These are phyloP conservation scores for Pezicula rhizophila DNA, from an alignment of 2,329 filamentous ascomycete species.

Conservation along the genomic window DNA sequence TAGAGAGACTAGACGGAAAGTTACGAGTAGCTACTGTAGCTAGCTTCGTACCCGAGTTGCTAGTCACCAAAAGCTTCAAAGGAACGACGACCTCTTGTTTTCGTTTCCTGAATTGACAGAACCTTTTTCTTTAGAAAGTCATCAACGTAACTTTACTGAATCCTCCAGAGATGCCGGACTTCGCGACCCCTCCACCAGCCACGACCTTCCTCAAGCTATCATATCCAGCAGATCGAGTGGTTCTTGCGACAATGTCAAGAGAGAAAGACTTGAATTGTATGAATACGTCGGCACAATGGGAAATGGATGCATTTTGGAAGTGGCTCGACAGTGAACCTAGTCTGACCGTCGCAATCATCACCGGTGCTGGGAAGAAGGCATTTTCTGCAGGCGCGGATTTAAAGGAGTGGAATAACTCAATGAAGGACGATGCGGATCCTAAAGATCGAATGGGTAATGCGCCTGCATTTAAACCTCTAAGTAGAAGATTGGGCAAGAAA, in stretches of 20 bases:
- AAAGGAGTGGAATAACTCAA: constrained; percentile 51
- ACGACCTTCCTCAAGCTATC: constrained; percentile 45
- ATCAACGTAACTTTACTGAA: not conserved
- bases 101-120: too few species aligned
- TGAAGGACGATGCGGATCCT: constrained; percentile 32
- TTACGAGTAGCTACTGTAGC: too few species aligned
- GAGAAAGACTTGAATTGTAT: constrained; percentile 49
- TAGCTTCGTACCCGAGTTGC: too few species aligned
- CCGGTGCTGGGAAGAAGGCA: constrained; percentile 49
- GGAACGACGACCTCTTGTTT: too few species aligned
- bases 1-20: too few species aligned
- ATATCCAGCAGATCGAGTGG: constrained; percentile 42
- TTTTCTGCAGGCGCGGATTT: constrained; percentile 64
- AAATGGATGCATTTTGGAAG: constrained; percentile 40
- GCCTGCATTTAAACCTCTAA: constrained; percentile 50
- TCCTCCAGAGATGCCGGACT: not conserved
- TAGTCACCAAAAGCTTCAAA: too few species aligned
- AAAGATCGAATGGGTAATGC: constrained; percentile 20
- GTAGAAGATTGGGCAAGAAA: constrained; percentile 61
- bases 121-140: too few species aligned
- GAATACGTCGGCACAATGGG: constrained; percentile 24
- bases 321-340: constrained; percentile 56
- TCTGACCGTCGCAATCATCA: constrained; percentile 56
- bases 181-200: constrained; percentile 25
- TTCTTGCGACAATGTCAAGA: not conserved